phyloP scores from a whole-genome alignment of 2,329 filamentous ascomycete species.

The Trichoderma citrinoviride region DNA sequence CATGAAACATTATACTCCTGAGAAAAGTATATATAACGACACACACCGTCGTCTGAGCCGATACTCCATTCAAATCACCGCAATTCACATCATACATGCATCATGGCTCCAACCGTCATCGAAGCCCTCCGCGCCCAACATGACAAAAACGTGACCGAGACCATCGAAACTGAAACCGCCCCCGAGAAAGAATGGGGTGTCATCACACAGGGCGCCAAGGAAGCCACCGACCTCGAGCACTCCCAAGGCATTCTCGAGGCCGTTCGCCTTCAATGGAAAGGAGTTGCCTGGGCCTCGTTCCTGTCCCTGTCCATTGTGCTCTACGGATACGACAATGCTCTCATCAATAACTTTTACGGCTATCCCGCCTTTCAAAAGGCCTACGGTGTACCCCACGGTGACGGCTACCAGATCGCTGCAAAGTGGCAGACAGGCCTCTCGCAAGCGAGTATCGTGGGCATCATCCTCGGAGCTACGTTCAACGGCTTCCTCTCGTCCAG shows the following conservation, averaged over 20 bases:
- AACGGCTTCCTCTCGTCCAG: conserved; percentile 33
- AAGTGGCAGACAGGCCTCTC: conserved; percentile 51
- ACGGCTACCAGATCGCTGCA: conserved; percentile 35
- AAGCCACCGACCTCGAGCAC: conserved; percentile 5
- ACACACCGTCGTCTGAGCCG: not conserved
- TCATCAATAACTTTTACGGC: conserved; percentile 39
- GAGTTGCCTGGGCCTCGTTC: conserved; percentile 7
- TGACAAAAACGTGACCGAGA: not conserved
- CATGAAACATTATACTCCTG: not conserved
- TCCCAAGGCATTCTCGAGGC: conserved; percentile 16
- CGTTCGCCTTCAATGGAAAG: conserved; percentile 10
- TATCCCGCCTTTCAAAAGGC: conserved; percentile 29
- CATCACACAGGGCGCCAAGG: conserved; percentile 1
- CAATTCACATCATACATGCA: not conserved
- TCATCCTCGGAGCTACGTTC: conserved; percentile 24
- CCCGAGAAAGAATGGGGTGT: conserved; percentile 8
- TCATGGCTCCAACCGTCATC: not conserved
- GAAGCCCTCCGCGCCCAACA: not conserved
- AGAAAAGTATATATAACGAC: not conserved
- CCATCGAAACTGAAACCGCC: not conserved
- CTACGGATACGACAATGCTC: conserved; percentile 42
- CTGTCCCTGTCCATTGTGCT: conserved; percentile 35
- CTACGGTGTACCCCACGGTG: conserved; percentile 31
- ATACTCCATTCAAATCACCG: not conserved
- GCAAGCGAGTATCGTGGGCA: conserved; percentile 48